Conservation (phyloP, 1,284 basidiomycete genomes). For the Ceratobasidium sp. region DNA sequence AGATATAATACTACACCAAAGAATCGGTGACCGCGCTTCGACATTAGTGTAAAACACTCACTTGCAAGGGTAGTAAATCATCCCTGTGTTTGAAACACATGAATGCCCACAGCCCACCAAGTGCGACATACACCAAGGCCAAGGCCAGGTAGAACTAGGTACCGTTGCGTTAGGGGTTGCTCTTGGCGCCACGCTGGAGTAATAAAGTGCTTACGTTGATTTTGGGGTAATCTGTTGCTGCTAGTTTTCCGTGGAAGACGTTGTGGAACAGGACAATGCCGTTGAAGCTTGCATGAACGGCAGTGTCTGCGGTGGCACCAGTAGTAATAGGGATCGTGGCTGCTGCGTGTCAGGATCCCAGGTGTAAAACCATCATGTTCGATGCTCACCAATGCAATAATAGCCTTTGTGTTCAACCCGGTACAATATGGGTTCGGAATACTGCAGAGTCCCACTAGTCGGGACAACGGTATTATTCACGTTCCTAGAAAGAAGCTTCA, state of each 20-base stretch:
- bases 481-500: conserved; percentile 15
- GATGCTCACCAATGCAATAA: conserved; percentile 86
- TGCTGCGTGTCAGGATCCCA: conserved; percentile 53
- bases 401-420: conserved; percentile 89
- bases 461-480: conserved; percentile 47
- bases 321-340: conserved; percentile 85
- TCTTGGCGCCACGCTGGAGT: background rate
- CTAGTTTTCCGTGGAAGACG: conserved; percentile 86
- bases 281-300: conserved; percentile 81
- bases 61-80: conserved; percentile 88
- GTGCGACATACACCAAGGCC: conserved; percentile 77
- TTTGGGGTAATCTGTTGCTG: conserved; percentile 98
- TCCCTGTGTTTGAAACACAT: conserved; percentile 84
- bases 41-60: conserved; percentile 53
- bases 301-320: conserved; percentile 45
- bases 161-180: background rate
- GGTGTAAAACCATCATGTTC: conserved; percentile 5
- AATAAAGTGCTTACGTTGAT: conserved; percentile 73
- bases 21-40: conserved; percentile 26
- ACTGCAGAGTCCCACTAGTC: conserved; percentile 59
- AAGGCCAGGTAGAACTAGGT: conserved; percentile 89
- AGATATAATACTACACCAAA: conserved; percentile 83
- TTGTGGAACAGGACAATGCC: conserved; percentile 90
- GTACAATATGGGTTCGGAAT: conserved; percentile 77
- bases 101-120: conserved; percentile 83